Evolutionary conservation across 345 rosid species (phyloP).

Genomic region (Arabis hirsuta): DNA sequence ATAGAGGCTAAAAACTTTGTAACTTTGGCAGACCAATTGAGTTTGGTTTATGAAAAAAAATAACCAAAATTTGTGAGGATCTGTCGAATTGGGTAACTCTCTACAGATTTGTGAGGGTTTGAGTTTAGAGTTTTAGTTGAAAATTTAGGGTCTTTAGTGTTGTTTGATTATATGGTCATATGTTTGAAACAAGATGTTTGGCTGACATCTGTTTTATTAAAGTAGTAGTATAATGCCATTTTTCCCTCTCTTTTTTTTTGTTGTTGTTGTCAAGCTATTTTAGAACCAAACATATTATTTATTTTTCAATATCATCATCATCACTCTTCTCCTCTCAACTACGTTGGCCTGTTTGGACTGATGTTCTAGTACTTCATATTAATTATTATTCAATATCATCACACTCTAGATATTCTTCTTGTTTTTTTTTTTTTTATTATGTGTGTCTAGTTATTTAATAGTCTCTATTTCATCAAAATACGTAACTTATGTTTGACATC

Average conservation of each 20-base stretch:
- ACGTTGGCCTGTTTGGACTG: too few relatives aligned
- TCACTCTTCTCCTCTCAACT: not conserved
- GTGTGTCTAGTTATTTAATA: too few relatives aligned
- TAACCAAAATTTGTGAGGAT: conserved; percentile 22
- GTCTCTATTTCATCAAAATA: too few relatives aligned
- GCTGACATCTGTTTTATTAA: conserved; percentile 35
- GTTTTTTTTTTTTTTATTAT: too few relatives aligned
- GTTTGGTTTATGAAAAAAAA: conserved; percentile 29
- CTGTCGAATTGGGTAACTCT: conserved; percentile 30
- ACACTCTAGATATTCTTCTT: too few relatives aligned
- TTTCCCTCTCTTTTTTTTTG: not conserved
- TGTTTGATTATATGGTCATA: conserved; percentile 35
- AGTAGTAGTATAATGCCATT: conserved; percentile 33
- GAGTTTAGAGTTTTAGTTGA: conserved; percentile 30
- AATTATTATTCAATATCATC: too few relatives aligned
- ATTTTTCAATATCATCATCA: conserved; percentile 1
- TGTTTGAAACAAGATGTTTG: conserved; percentile 21
- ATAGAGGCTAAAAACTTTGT: conserved; percentile 28
- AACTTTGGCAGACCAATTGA: conserved; percentile 35
- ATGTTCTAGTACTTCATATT: too few relatives aligned
- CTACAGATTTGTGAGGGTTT: conserved; percentile 38
- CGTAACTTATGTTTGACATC: too few relatives aligned
- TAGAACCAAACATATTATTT: conserved; percentile 10
- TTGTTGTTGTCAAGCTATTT: conserved; percentile 6
- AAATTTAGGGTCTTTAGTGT: conserved; percentile 24